Percentiles rank a stretch among this genome's conserved stretches.
Evolutionary conservation across 805 yeast species (phyloP).

Genomic region (Blastobotrys mokoenaii): DNA sequence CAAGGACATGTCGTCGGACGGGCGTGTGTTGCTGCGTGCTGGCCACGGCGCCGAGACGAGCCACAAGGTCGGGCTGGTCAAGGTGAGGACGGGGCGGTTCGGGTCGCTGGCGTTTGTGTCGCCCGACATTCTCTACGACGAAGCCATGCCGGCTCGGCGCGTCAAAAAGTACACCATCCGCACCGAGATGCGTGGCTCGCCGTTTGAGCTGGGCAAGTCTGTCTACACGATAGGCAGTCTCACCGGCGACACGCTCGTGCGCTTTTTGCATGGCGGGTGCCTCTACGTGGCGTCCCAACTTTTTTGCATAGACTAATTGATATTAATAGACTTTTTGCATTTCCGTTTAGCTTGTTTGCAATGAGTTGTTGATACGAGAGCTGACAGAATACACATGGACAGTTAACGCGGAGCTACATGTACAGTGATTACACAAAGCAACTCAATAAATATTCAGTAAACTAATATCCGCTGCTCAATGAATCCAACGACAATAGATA

Average conservation of each 20-base stretch:
- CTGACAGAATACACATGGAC: too few relatives aligned
- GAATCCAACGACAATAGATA: too few relatives aligned
- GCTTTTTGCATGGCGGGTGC: conserved; percentile 24
- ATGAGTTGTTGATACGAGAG: too few relatives aligned
- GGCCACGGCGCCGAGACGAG: conserved; percentile 9
- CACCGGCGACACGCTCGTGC: conserved; percentile 26
- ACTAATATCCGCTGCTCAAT: too few relatives aligned
- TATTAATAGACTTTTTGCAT: neutral
- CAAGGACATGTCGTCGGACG: conserved; percentile 9
- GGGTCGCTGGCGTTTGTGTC: conserved; percentile 23
- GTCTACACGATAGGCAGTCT: conserved; percentile 26
- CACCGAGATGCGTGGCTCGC: conserved; percentile 5
- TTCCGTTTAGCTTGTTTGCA: too few relatives aligned
- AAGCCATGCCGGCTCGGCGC: neutral
- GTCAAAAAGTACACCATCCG: conserved; percentile 9
- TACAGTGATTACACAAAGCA: too few relatives aligned
- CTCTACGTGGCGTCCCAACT: conserved; percentile 16
- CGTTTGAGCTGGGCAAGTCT: conserved; percentile 15
- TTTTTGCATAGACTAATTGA: neutral
- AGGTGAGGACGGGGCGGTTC: conserved; percentile 24
- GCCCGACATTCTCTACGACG: conserved; percentile 7
- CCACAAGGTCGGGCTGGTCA: conserved; percentile 12
- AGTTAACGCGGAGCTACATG: too few relatives aligned
- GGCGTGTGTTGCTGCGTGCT: conserved; percentile 10
- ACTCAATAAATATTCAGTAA: too few relatives aligned